Evolutionary conservation across 2,329 filamentous ascomycete species (phyloP).

Genomic region (Microsporum audouinii): DNA sequence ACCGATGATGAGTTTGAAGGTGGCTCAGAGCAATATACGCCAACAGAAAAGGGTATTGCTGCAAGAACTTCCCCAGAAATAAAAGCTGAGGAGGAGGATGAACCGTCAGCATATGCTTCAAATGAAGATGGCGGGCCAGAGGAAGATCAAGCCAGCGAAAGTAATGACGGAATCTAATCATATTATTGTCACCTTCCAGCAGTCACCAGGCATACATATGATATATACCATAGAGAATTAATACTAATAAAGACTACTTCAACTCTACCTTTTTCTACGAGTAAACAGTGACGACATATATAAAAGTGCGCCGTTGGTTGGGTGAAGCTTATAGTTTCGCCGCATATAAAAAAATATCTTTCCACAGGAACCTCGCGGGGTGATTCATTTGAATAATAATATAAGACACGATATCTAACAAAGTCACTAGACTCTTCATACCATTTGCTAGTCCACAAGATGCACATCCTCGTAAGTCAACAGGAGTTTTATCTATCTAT

Average conservation of each 20-base stretch:
- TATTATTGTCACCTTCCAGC: not conserved
- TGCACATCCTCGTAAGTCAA: constrained; percentile 42
- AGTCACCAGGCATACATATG: not conserved
- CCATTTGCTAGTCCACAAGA: constrained; percentile 17
- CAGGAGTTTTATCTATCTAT: not conserved
- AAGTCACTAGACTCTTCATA: not conserved
- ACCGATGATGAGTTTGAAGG: not conserved
- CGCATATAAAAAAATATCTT: not conserved
- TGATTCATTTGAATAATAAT: not conserved
- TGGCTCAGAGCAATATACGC: not conserved
- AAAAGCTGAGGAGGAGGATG: constrained; percentile 7
- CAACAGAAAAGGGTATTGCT: too few species aligned
- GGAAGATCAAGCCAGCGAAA: not conserved
- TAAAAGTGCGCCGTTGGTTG: not conserved
- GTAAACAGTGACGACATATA: not conserved
- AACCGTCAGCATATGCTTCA: constrained; percentile 3
- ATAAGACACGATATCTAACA: not conserved
- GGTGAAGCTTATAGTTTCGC: not conserved
- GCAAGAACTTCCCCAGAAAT: not conserved
- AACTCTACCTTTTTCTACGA: not conserved
- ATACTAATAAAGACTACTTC: not conserved
- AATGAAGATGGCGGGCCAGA: constrained; percentile 6
- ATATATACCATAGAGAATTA: not conserved
- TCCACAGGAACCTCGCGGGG: not conserved
- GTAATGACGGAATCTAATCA: not conserved